Conservation (phyloP, 129 eudicot species). For the Apium graveolens region DNA sequence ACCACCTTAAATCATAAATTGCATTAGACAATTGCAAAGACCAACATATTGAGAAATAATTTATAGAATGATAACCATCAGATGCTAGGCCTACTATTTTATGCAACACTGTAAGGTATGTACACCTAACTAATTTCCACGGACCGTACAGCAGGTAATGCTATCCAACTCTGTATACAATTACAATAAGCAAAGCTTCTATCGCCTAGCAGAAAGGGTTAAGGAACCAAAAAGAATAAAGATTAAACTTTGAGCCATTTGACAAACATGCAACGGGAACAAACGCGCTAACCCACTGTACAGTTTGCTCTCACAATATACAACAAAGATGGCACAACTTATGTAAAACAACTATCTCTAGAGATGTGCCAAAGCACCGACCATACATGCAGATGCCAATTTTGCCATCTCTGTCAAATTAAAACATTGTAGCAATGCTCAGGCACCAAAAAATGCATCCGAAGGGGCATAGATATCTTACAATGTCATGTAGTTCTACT, state of each 20-base stretch:
- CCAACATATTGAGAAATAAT: neutral
- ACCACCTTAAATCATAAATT: neutral
- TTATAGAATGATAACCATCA: conserved; percentile 10
- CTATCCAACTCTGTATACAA: conserved; percentile 26
- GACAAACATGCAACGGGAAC: conserved; percentile 24
- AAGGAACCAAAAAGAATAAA: conserved; percentile 10
- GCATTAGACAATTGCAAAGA: neutral
- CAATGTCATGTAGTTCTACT: conserved; percentile 20
- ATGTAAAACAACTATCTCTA: neutral
- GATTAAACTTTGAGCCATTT: conserved; percentile 15
- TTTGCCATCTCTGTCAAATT: neutral
- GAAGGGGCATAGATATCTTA: neutral
- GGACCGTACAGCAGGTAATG: conserved; percentile 14
- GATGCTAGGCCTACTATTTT: conserved; percentile 12
- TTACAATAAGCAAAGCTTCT: conserved; percentile 33
- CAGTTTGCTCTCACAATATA: conserved; percentile 39
- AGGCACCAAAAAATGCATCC: conserved; percentile 4
- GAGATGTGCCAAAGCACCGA: neutral
- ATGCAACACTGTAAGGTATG: conserved; percentile 14
- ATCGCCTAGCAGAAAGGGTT: conserved; percentile 7
- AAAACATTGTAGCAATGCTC: neutral
- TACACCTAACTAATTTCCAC: conserved; percentile 21
- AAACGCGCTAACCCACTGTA: conserved; percentile 37
- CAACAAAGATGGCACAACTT: conserved; percentile 35
- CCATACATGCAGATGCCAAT: conserved; percentile 2